A percentile compares a stretch with the other conserved stretches of the same genome.
phyloP scores from a whole-genome alignment of 2,329 filamentous ascomycete species.

The Thelonectria rubi region DNA sequence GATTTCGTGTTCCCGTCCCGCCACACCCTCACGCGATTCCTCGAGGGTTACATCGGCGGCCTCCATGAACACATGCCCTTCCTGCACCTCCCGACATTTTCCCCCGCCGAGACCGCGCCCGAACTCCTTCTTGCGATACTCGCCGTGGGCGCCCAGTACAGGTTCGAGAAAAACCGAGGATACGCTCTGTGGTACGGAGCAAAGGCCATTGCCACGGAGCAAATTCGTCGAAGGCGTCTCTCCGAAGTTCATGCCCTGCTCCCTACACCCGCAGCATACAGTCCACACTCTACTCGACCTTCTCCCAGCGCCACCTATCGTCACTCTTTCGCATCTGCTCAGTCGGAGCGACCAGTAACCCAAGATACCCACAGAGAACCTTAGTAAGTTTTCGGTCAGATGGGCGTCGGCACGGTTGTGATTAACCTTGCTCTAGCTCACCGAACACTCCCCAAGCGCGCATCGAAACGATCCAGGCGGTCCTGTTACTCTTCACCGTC shows the following conservation, averaged over 20 bases:
- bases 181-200: conserved; percentile 70
- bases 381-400: conserved; percentile 57
- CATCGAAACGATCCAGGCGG: conserved; percentile 71
- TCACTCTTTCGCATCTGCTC: conserved; percentile 67
- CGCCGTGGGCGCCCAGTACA: conserved; percentile 73
- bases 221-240: conserved; percentile 65
- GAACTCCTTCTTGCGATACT: conserved; percentile 74
- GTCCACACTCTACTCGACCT: conserved; percentile 66
- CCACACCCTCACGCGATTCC: conserved; percentile 72
- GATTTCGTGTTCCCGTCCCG: conserved; percentile 76
- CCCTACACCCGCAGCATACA: conserved; percentile 66
- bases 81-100: conserved; percentile 73
- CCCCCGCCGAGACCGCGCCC: conserved; percentile 69
- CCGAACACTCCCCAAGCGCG: conserved; percentile 67
- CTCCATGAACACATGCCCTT: conserved; percentile 69
- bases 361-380: conserved; percentile 68
- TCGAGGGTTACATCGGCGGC: conserved; percentile 75
- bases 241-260: conserved; percentile 65
- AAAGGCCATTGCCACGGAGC: conserved; percentile 65
- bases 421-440: conserved; percentile 50
- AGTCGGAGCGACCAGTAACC: conserved; percentile 64
- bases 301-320: conserved; percentile 66
- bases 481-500: conserved; percentile 68
- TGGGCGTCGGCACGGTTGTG: not conserved
- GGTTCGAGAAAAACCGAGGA: conserved; percentile 67